phyloP scores from a whole-genome alignment of 257 asterid genomes.

The Rubia yunnanensis region DNA sequence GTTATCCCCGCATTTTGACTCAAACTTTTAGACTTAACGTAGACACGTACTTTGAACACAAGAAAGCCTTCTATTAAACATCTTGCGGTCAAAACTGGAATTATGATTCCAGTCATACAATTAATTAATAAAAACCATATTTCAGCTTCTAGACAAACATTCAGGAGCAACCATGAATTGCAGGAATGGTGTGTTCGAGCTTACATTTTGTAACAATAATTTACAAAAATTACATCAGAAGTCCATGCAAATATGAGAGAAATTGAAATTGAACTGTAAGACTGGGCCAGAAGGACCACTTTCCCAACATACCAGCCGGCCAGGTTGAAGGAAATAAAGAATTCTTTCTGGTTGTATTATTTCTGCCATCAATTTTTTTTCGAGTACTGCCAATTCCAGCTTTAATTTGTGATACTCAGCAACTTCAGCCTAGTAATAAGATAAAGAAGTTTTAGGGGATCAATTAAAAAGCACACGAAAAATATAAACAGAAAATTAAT shows the following conservation, averaged over 20 bases:
- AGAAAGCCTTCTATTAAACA: background rate
- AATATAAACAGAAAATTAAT: constrained; percentile 11
- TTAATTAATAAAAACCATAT: background rate
- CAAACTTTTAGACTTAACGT: background rate
- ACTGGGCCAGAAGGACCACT: background rate
- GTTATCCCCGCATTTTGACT: too few relatives aligned
- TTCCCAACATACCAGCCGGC: constrained; percentile 73
- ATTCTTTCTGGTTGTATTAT: constrained; percentile 81
- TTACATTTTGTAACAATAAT: background rate
- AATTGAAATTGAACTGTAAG: background rate
- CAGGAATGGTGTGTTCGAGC: background rate
- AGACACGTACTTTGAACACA: background rate
- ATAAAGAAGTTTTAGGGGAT: constrained; percentile 13
- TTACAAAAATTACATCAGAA: background rate
- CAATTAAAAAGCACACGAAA: constrained; percentile 4
- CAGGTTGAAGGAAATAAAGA: constrained; percentile 81
- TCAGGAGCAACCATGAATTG: background rate
- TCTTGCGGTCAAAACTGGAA: background rate
- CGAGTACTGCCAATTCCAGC: constrained; percentile 70
- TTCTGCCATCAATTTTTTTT: constrained; percentile 85
- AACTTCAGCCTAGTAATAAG: constrained; percentile 58
- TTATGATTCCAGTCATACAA: background rate
- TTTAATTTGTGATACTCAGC: constrained; percentile 79
- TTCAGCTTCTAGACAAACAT: background rate
- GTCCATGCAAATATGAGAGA: background rate